Base-by-base conservation (phyloP, 1,284 basidiomycete genomes). In the Caloboletus firmus region DNA sequence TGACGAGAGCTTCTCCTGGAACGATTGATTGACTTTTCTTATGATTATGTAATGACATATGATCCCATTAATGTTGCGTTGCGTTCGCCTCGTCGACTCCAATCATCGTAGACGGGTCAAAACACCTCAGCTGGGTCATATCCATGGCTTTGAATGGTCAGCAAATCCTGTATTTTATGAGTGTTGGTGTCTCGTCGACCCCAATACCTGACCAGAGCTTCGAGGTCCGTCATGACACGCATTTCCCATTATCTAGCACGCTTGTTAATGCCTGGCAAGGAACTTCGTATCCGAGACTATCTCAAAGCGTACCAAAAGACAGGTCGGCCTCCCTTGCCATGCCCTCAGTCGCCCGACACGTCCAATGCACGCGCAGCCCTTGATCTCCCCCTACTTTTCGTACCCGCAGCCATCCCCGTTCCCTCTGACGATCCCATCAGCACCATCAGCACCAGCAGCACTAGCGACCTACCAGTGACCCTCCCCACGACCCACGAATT, bases 201-300 rank as follows among this genome's bases (percentile, higher is more conserved):
- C 45, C 41, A 18, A 46, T 45, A 34, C 48, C 54, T 0, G 64
- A 70, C 30, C 46, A 51, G 35, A 63, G 66, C n/a, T 68, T 68
- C 58, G 69, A 68, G 67, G 66, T 68, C n/a, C 44, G 62, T 45
- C 50, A 1, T 10, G 0, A n/a, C 20, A 4, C 37, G 8, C 18
- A 12, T 30, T 20, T 4, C 31, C 26, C 24, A 22, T n/a, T 36
- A 15, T 20, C 22, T 39, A 7, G 6, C 17, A 26, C 17, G 6
- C n/a, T 44, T 35, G 26, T 52, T 41, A 37, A 26, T 24, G 8
- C 30, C 34, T 36, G 2, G 41, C 41, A 54, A 77, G 76, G 76
- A 77, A 67, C 55, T 60, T 28, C 72, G 76, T 15, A 30, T 67
- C 9, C 51, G 58, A 45, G 75, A 77, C 61, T 79, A 78, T 51